Base-by-base conservation (phyloP, 495 filamentous ascomycete species). In the Diplogelasinospora grovesii region DNA sequence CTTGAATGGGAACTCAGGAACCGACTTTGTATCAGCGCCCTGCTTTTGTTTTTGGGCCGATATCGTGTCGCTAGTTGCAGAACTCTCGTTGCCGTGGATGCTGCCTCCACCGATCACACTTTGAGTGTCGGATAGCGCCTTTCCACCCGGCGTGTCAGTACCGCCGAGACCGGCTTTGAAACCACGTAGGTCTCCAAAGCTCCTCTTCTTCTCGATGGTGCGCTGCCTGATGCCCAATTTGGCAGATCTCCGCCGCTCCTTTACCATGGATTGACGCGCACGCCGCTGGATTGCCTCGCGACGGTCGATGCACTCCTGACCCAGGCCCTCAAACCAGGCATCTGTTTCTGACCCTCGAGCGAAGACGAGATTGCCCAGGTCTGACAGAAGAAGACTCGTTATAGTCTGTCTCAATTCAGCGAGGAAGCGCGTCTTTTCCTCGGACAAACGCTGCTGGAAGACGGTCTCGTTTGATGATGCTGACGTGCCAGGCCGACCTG, bases 271-370 rank as follows among this genome's bases (percentile, higher is more conserved):
- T 43, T 61, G 61, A n/a, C 59, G 60, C 28, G 57, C 57, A 8
- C 60, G 64, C 33, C 71, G 63, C 36, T 70, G 70, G 49, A 74
- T 81, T 29, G 73, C 77, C 59, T 87, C 86, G 43, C 82, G 81
- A 23, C 79, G 69, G 45, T 86, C 82, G 30, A 93, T 80, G 39
- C 82, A 85, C 39, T 85, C 79, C 48, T 90, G 80, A 10, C 83
- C 81, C 3, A 94, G 57, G 14, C 73, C 76, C 45, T 81, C 78
- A 55, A 95, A 90, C 86, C 90, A 96, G 18, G 71, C 77, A 50
- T 97, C 92, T 11, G 90, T 98, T 65, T 98, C 92, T 47, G 86
- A 90, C 10, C 92, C 83, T 45, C 81, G 78, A 22, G 81, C 77
- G 64, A 89, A 95, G 10, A 95, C 82, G 7, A 83, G 75, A 30